phyloP scores from a whole-genome alignment of 495 filamentous ascomycete species.

The Aspergillus leporis region DNA sequence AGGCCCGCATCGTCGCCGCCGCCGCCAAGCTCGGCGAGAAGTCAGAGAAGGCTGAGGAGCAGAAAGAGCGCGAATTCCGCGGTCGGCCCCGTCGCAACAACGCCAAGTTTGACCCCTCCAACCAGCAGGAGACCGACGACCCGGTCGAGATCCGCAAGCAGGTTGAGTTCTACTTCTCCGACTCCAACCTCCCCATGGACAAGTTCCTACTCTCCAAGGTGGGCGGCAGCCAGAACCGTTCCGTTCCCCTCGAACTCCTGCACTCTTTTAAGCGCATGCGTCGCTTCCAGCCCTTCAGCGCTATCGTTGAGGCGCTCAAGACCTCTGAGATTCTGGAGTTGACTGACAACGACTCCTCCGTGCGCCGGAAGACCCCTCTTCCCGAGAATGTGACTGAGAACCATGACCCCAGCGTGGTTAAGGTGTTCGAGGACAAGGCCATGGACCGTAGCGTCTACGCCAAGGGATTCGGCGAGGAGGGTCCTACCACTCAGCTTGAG shows the following conservation, averaged over 20 bases:
- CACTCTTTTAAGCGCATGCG: constrained; percentile 91
- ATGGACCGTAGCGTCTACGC: constrained; percentile 66
- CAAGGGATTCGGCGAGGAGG: constrained; percentile 89
- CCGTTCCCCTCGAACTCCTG: constrained; percentile 73
- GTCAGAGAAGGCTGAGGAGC: constrained; percentile 40
- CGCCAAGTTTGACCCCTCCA: constrained; percentile 65
- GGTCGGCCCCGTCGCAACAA: constrained; percentile 36
- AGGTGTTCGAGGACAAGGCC: constrained; percentile 58
- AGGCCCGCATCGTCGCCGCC: constrained; percentile 46
- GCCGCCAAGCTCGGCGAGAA: constrained; percentile 47
- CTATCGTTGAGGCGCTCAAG: constrained; percentile 79
- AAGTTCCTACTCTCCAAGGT: constrained; percentile 78
- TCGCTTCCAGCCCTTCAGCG: constrained; percentile 79
- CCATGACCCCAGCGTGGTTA: constrained; percentile 45
- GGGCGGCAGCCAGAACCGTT: constrained; percentile 73
- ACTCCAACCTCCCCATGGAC: constrained; percentile 86
- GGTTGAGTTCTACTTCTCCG: constrained; percentile 97
- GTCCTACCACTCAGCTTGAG: constrained; percentile 78
- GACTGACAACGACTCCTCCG: constrained; percentile 61
- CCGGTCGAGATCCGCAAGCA: constrained; percentile 78
- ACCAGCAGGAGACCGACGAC: constrained; percentile 65
- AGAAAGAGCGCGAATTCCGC: constrained; percentile 24
- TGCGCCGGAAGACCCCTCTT: constrained; percentile 74
- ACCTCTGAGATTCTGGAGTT: constrained; percentile 70
- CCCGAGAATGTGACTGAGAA: constrained; percentile 44